Percentiles rank a stretch among this genome's conserved stretches.
Conservation (phyloP, 2,329 filamentous ascomycete species). For the Aquanectria penicillioides region DNA sequence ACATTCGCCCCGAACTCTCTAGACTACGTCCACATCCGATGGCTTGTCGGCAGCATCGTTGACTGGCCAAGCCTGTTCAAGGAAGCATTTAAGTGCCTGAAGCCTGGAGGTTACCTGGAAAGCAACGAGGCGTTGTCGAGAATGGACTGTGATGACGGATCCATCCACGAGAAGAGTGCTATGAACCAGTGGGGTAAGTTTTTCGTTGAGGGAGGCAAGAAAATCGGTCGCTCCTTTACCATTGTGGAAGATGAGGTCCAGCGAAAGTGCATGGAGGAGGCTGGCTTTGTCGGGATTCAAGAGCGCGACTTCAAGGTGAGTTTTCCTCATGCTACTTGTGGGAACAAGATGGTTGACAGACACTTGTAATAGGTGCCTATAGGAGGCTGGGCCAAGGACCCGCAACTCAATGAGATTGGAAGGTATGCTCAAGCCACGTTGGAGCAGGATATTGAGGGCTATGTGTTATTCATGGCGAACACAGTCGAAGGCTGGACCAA, state of each 20-base stretch:
- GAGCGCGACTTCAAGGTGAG: conserved; percentile 27
- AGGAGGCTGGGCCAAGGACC: conserved; percentile 25
- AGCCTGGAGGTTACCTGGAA: conserved; percentile 25
- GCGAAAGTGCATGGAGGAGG: conserved; percentile 22
- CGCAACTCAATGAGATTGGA: conserved; percentile 22
- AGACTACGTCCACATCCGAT: conserved; percentile 31
- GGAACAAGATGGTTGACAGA: background rate
- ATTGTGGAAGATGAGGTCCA: conserved; percentile 26
- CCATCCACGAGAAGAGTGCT: conserved; percentile 19
- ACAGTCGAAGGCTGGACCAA: conserved; percentile 31
- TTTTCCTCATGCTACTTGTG: fast-evolving
- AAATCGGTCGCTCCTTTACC: conserved; percentile 25
- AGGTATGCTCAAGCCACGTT: conserved; percentile 26
- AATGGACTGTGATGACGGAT: conserved; percentile 26
- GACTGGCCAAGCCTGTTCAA: conserved; percentile 27
- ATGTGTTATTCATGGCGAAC: conserved; percentile 32
- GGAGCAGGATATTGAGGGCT: conserved; percentile 33
- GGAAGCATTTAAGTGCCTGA: conserved; percentile 22
- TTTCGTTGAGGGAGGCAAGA: conserved; percentile 27
- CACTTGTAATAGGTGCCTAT: conserved; percentile 21
- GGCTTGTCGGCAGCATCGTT: conserved; percentile 25
- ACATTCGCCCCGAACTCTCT: conserved; percentile 24
- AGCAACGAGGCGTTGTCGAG: conserved; percentile 28
- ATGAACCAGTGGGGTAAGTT: conserved; percentile 36
- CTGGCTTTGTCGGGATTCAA: conserved; percentile 17